A percentile compares a stretch with the other conserved stretches of the same genome.
These are phyloP conservation scores for Citrullus amarus DNA, from an alignment of 306 rosid species.

Conservation along the genomic window DNA sequence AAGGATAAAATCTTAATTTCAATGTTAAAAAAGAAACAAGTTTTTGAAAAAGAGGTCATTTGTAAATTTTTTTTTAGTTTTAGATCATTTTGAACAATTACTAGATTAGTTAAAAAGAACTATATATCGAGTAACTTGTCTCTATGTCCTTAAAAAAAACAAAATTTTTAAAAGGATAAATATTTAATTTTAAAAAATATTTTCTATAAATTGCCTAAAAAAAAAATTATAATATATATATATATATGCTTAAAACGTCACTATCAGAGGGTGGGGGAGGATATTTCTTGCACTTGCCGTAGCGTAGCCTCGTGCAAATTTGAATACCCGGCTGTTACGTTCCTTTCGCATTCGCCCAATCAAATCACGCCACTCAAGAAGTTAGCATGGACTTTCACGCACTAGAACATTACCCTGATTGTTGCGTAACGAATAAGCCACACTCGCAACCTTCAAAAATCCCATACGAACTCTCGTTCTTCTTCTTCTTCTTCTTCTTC, in stretches of 20 bases:
- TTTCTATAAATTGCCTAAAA: too few species aligned
- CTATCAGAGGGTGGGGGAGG: background rate
- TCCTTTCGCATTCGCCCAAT: background rate
- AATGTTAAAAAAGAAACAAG: too few species aligned
- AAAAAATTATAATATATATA: too few species aligned
- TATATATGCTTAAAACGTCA: background rate
- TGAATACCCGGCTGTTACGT: background rate
- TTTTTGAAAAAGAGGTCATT: too few species aligned
- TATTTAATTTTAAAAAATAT: too few species aligned
- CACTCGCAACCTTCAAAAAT: background rate
- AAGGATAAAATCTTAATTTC: too few species aligned
- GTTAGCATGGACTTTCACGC: background rate
- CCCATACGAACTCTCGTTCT: background rate
- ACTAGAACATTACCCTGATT: background rate
- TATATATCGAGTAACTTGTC: too few species aligned
- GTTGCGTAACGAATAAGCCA: conserved; percentile 4
- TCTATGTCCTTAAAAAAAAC: too few species aligned
- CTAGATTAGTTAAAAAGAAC: too few species aligned
- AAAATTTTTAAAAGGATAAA: too few species aligned
- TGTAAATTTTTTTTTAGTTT: too few species aligned
- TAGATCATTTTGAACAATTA: too few species aligned
- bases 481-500: background rate
- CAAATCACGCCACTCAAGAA: background rate
- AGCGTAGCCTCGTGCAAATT: background rate
- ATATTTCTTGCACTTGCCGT: background rate